Percentiles rank a stretch among this genome's conserved stretches.
Conservation (phyloP, 257 asterid species). For the Solanum ossicruentum region DNA sequence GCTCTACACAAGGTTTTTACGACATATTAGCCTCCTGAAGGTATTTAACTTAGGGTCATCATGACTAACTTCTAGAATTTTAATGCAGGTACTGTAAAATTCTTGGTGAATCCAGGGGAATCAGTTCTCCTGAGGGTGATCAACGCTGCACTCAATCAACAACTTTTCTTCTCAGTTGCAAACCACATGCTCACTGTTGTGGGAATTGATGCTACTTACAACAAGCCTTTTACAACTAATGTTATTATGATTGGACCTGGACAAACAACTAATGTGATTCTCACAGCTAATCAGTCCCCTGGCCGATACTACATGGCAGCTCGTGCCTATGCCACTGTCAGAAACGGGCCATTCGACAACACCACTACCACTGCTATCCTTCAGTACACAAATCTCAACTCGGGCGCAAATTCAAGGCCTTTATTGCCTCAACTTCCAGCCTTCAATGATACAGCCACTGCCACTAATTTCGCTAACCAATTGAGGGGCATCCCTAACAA, state of each 20-base stretch:
- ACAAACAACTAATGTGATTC: slow-evolving; percentile 50
- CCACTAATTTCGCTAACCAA: slow-evolving; percentile 22
- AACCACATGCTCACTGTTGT: slow-evolving; percentile 53
- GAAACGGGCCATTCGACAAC: slow-evolving; percentile 41
- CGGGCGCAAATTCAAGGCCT: slow-evolving; percentile 6
- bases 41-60: neutral
- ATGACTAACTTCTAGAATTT: neutral
- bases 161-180: slow-evolving; percentile 48
- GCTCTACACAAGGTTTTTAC: slow-evolving; percentile 19
- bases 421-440: slow-evolving; percentile 39
- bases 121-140: slow-evolving; percentile 41
- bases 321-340: slow-evolving; percentile 32
- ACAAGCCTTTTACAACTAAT: slow-evolving; percentile 39
- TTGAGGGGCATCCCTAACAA: slow-evolving; percentile 17
- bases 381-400: slow-evolving; percentile 19
- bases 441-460: slow-evolving; percentile 38
- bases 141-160: slow-evolving; percentile 70
- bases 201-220: slow-evolving; percentile 41
- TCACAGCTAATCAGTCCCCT: slow-evolving; percentile 37
- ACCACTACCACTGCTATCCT: slow-evolving; percentile 60
- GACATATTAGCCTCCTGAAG: too few relatives aligned
- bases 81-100: slow-evolving; percentile 30
- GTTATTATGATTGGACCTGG: slow-evolving; percentile 67
- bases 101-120: slow-evolving; percentile 36
- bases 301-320: slow-evolving; percentile 47